These are phyloP conservation scores for Coniochaeta sp. DNA, from an alignment of 2,329 filamentous ascomycete species.

Conservation along the genomic window DNA sequence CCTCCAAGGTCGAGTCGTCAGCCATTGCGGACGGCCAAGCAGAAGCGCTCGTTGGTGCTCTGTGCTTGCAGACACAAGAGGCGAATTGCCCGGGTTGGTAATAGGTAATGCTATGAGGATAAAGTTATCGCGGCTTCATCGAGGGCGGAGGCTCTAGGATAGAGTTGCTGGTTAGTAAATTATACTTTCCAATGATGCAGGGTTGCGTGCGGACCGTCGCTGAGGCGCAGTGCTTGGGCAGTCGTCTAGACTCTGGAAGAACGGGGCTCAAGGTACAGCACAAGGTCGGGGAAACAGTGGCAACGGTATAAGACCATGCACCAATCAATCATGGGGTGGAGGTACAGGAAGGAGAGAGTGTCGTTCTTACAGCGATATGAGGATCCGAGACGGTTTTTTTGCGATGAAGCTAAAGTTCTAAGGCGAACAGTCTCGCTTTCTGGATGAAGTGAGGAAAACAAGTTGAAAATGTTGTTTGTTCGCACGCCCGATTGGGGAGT, in stretches of 20 bases:
- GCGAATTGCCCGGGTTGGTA: not conserved
- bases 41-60: not conserved
- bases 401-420: not conserved
- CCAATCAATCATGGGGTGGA: not conserved
- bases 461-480: not conserved
- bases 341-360: not conserved
- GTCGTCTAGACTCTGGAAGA: not conserved
- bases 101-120: not conserved
- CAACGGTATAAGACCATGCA: not conserved
- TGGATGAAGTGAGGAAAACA: not conserved
- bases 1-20: conserved; percentile 19
- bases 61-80: not conserved
- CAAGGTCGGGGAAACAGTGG: not conserved
- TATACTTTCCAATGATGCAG: not conserved
- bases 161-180: not conserved
- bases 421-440: not conserved
- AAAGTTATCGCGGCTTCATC: not conserved
- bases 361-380: not conserved
- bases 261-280: too few relatives aligned
- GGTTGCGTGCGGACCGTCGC: not conserved
- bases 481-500: not conserved
- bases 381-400: not conserved
- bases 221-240: not conserved
- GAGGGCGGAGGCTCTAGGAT: not conserved
- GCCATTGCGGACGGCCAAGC: conserved; percentile 13